A percentile compares a stretch with the other conserved stretches of the same genome.
phyloP scores from a whole-genome alignment of 805 yeast species.

The Martiniozyma abietophila region DNA sequence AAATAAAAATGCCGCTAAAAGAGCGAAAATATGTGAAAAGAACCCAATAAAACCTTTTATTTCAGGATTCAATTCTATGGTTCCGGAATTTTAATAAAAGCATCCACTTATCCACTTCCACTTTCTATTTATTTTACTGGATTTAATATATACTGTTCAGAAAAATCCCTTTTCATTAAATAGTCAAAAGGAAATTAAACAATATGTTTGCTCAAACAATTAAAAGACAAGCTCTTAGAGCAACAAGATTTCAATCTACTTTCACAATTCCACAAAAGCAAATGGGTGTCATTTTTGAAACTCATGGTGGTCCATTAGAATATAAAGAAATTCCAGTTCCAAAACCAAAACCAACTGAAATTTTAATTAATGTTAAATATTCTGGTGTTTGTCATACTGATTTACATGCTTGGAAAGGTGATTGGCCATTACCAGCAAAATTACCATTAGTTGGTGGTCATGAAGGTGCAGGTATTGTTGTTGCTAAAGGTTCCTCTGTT shows the following conservation, averaged over 20 bases:
- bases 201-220: slow-evolving; percentile 16
- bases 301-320: slow-evolving; percentile 50
- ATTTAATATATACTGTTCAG: no score
- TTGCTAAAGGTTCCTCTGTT: slow-evolving; percentile 51
- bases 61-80: no score
- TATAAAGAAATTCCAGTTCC: slow-evolving; percentile 72
- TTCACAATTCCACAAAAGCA: slow-evolving; percentile 48
- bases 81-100: no score
- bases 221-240: slow-evolving; percentile 14
- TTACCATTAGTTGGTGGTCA: slow-evolving; percentile 65
- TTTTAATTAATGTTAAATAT: slow-evolving; percentile 57
- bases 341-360: slow-evolving; percentile 52
- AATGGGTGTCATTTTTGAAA: slow-evolving; percentile 64
- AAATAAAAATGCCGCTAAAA: no score
- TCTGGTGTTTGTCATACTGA: slow-evolving; percentile 73
- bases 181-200: no score
- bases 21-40: no score
- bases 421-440: slow-evolving; percentile 53
- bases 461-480: slow-evolving; percentile 68
- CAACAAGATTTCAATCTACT: slow-evolving; percentile 21
- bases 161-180: no score
- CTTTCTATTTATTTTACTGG: no score
- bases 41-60: no score
- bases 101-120: no score
- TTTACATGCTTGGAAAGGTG: slow-evolving; percentile 68